Evolutionary conservation across 2,329 filamentous ascomycete genomes (phyloP), one percentile per base, ranked within the genome.

Genomic region (Seiridium cupressi): DNA sequence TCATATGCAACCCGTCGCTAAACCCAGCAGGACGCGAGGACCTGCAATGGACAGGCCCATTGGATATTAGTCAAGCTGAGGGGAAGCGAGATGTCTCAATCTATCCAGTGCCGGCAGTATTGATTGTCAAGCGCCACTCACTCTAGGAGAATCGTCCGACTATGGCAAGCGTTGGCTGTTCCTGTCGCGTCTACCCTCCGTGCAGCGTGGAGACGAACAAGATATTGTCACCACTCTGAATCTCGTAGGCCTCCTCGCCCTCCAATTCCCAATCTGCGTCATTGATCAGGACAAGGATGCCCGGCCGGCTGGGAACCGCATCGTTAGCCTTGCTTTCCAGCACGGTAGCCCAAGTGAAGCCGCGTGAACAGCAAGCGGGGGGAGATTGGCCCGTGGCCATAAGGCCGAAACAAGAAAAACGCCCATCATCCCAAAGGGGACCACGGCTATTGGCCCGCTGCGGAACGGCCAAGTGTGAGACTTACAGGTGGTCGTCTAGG

Each of bases 221-320:
- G 67, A 99, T 91, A 72, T 91, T 94, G 78, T 99, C 95, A 61
- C 88, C 85, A 63, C 81, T 76, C 76, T 94, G 88, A 60, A 99
- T 78, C 76, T 93, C 89, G 72, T 98, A 98, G 65, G 87, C 84
- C 72, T 95, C 93, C 76, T 98, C 94, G 18, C 93, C 95, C 76
- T 98, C 95, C 10, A 99, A 85, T 75, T 98, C 95, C 95, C 95
- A 99, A 74, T 99, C 95, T 34, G 93, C 92, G 69, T 99, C 95
- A 73, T 99, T 99, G 75, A 99, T 96, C 60, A 99, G 83, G 35
- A 97, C 94, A 48, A 99, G 85, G 73, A 99, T 97, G 3, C 95
- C 95, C 4, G 95, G 95, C 57, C 95, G 93, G 62, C 94, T 98
- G 67, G 55, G 57, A 61, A 61, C 57, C 57, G 54, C 61, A 67